phyloP scores from a whole-genome alignment of 768 basidiomycete genomes.

The Cyclocybe cylindracea region DNA sequence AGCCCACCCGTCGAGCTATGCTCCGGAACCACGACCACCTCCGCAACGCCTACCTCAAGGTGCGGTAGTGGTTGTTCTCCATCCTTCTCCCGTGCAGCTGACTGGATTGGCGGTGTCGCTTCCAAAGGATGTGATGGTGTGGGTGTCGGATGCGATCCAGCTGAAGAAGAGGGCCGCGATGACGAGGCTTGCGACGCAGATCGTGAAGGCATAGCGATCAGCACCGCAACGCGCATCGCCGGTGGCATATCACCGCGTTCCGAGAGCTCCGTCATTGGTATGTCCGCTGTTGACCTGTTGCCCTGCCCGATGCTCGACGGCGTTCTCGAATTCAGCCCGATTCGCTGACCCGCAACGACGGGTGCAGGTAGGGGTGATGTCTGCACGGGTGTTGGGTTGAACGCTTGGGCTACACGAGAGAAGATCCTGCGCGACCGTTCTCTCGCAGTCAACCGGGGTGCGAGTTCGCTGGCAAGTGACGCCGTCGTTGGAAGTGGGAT shows the following conservation, averaged over 20 bases:
- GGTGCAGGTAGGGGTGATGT: constrained; percentile 18
- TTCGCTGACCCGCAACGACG: background rate
- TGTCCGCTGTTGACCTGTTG: background rate
- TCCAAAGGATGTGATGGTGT: too few species aligned
- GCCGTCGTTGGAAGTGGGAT: background rate
- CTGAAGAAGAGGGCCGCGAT: constrained; percentile 3
- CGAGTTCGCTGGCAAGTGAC: background rate
- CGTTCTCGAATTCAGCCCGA: background rate
- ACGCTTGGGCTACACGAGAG: constrained; percentile 10
- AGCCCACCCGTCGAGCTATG: too few species aligned
- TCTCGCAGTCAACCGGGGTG: background rate
- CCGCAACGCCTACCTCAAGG: too few species aligned
- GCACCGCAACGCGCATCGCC: constrained; percentile 28
- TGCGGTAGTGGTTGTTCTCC: too few species aligned
- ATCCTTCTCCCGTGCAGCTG: too few species aligned
- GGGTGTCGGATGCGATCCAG: background rate
- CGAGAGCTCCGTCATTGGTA: constrained; percentile 10
- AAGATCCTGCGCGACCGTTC: constrained; percentile 9
- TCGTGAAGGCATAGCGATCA: constrained; percentile 35
- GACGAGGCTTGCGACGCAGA: constrained; percentile 4
- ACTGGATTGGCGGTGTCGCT: too few species aligned
- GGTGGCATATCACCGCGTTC: constrained; percentile 7
- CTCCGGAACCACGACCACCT: too few species aligned
- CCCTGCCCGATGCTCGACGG: background rate
- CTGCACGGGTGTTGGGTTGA: constrained; percentile 20